Evolutionary conservation across 305 asterid species (phyloP).

Genomic region (Petunia hybrid): DNA sequence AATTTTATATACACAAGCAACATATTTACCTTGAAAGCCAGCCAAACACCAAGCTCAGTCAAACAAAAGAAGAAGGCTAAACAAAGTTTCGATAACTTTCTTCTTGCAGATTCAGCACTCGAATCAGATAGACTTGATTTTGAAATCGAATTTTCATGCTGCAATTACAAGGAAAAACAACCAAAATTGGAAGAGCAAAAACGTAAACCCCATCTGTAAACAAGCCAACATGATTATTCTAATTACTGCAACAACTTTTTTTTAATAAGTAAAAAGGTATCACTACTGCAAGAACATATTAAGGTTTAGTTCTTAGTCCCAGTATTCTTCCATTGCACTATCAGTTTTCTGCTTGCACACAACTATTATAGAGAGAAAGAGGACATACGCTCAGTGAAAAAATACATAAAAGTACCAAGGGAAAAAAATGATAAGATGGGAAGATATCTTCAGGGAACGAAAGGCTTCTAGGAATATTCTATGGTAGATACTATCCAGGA

Average conservation of each 20-base stretch:
- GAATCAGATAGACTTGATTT: conserved; percentile 41
- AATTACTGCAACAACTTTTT: background rate
- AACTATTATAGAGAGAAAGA: background rate
- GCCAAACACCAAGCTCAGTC: conserved; percentile 72
- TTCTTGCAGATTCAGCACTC: conserved; percentile 47
- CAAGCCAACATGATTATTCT: background rate
- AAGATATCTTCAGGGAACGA: background rate
- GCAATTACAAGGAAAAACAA: conserved; percentile 37
- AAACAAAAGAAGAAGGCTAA: conserved; percentile 62
- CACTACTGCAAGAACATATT: background rate
- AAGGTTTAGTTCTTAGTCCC: background rate
- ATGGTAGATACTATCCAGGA: background rate
- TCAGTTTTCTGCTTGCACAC: background rate
- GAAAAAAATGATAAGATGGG: background rate
- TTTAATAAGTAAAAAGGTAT: too few relatives aligned
- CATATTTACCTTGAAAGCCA: conserved; percentile 68
- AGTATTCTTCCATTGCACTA: background rate
- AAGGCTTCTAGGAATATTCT: background rate
- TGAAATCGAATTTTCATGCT: conserved; percentile 52
- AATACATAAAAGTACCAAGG: background rate
- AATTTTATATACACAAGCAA: background rate
- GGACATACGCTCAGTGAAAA: background rate
- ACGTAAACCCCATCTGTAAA: background rate
- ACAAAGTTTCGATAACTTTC: conserved; percentile 48
- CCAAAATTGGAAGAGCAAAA: conserved; percentile 32